Conservation (phyloP, 192 early-diverging fungal species). For the Coemansia sp. region DNA sequence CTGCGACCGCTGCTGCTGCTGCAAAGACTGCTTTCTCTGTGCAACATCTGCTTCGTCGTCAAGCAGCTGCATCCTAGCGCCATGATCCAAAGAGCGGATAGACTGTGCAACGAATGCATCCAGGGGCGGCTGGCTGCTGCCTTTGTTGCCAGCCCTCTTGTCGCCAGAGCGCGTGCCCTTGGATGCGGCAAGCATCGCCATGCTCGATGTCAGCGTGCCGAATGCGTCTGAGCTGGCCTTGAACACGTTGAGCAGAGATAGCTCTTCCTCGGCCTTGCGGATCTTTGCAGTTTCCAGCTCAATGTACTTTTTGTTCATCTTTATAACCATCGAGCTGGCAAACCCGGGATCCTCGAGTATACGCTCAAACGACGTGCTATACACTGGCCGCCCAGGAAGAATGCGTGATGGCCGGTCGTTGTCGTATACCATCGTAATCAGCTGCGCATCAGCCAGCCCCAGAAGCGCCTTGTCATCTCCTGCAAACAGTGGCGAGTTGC, state of each 20-base stretch:
- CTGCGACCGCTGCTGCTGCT: neutral
- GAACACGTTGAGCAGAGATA: constrained; percentile 57
- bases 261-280: constrained; percentile 64
- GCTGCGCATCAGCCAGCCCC: constrained; percentile 87
- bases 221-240: constrained; percentile 33
- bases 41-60: constrained; percentile 1
- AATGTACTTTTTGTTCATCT: constrained; percentile 63
- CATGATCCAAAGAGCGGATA: constrained; percentile 22
- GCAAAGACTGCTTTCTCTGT: neutral
- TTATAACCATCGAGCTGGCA: constrained; percentile 78
- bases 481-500: constrained; percentile 80
- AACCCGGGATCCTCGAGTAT: constrained; percentile 72
- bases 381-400: constrained; percentile 82
- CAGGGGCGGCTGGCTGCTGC: constrained; percentile 2
- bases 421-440: constrained; percentile 77
- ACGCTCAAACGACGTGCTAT: constrained; percentile 73
- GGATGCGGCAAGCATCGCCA: constrained; percentile 41
- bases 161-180: constrained; percentile 5
- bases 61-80: constrained; percentile 5
- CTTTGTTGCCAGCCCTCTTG: constrained; percentile 4
- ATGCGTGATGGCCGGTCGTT: constrained; percentile 84
- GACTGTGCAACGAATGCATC: constrained; percentile 53
- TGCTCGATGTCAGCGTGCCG: constrained; percentile 29
- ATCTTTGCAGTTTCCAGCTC: constrained; percentile 62
- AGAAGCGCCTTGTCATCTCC: constrained; percentile 79